A percentile compares a stretch with the other conserved stretches of the same genome.
Evolutionary conservation across 768 basidiomycete species (phyloP).

Genomic region (Serendipita sp.): DNA sequence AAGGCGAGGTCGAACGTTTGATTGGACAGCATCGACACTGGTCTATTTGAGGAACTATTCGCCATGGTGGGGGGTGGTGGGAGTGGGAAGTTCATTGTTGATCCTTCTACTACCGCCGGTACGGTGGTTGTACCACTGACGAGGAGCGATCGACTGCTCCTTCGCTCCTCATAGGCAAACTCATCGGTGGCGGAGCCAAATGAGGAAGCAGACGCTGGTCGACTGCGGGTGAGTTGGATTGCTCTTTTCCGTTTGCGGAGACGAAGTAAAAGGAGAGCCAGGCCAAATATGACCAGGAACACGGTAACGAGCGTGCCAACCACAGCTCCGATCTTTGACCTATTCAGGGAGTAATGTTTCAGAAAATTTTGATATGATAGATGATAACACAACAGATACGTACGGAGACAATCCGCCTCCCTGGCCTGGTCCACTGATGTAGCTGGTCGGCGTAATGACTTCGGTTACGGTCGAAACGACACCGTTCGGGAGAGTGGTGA

Average conservation of each 20-base stretch:
- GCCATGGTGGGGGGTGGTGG: not conserved
- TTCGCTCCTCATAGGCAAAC: not conserved
- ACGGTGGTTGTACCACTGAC: not conserved
- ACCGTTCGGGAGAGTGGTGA: not conserved
- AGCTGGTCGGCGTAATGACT: not conserved
- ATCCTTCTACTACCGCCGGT: not conserved
- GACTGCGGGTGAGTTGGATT: not conserved
- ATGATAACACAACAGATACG: not conserved
- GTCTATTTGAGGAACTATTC: not conserved
- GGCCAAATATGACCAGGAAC: not conserved
- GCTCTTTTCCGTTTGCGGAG: not conserved
- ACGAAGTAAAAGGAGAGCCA: not conserved
- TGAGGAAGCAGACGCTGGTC: not conserved
- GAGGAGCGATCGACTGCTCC: not conserved
- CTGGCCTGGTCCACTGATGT: not conserved
- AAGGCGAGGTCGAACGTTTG: not conserved
- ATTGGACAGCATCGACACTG: not conserved
- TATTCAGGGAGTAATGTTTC: not conserved
- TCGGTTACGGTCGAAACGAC: constrained; percentile 3
- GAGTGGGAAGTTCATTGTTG: not conserved
- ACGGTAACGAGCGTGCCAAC: not conserved
- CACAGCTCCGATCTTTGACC: not conserved
- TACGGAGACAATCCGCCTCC: not conserved
- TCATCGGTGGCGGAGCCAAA: not conserved
- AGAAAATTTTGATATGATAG: not conserved